Base-by-base conservation (phyloP, 148 eudicot species). In the Spergularia bocconei region DNA sequence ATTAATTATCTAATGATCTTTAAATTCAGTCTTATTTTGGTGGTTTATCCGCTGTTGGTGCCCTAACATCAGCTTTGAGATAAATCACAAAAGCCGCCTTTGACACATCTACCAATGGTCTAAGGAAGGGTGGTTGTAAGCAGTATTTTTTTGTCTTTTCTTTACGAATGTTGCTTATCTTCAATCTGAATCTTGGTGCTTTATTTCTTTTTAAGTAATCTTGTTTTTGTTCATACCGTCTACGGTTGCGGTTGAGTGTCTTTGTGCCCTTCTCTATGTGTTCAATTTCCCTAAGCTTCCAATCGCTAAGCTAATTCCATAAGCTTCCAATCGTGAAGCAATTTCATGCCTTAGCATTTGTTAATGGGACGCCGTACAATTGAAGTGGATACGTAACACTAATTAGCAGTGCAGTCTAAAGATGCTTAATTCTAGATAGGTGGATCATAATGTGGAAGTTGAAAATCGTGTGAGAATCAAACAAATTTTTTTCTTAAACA, bases 321-420 rank as follows among this genome's bases (percentile, higher is more conserved):
- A n/a, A n/a, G n/a, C n/a, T n/a, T n/a, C 86, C 86, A 1, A 75
- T 86, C n/a, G 84, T 83, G 5, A 86, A 81, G 75, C 71, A 83
- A 60, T 86, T 72, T 50, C 80, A 86, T 23, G 4, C 74, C n/a
- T n/a, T n/a, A n/a, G n/a, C n/a, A n/a, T n/a, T n/a, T n/a, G n/a
- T n/a, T n/a, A n/a, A n/a, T n/a, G n/a, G n/a, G n/a, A n/a, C n/a
- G n/a, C n/a, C n/a, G n/a, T n/a, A n/a, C n/a, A n/a, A n/a, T n/a
- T n/a, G n/a, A n/a, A n/a, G n/a, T n/a, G n/a, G n/a, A n/a, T n/a
- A 52, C 11, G 44, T 39, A 3, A 39, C 44, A 38, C 50, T 64
- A 51, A 0, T 48, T 8, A 38, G 3, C 12, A 7, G 11, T 21
- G 4, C 10, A 8, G 20, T 4, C 63, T 21, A 59, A 25, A 11